Evolutionary conservation across 176 grass and related monocot species (phyloP).

Genomic region (Stipa capillata): DNA sequence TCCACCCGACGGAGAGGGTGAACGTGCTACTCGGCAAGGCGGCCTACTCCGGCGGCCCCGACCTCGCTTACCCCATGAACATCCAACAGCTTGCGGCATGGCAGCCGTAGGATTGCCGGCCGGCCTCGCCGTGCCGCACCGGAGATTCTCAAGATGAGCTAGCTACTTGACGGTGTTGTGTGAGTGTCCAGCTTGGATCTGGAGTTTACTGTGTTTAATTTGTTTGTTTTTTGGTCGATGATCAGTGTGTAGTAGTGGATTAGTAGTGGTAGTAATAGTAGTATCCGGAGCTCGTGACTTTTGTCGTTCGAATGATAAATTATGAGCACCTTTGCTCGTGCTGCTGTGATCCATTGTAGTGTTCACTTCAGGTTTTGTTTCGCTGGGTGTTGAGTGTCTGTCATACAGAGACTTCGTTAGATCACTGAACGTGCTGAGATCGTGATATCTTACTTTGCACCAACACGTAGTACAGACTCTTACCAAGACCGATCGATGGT

Average conservation of each 20-base stretch:
- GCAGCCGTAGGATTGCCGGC: constrained; percentile 18
- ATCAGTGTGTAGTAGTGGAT: background rate
- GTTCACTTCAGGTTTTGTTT: background rate
- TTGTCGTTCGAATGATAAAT: background rate
- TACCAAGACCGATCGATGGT: background rate
- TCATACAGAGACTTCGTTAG: too few relatives aligned
- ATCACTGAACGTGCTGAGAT: too few relatives aligned
- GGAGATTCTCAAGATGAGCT: background rate
- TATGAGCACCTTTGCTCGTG: background rate
- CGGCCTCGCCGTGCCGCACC: background rate
- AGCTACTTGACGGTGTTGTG: background rate
- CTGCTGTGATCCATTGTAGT: background rate
- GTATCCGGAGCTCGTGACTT: too few relatives aligned
- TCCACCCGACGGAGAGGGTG: constrained; percentile 85
- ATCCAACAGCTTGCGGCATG: constrained; percentile 66
- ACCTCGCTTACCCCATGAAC: constrained; percentile 68
- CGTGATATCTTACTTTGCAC: too few relatives aligned
- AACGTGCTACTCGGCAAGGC: constrained; percentile 67
- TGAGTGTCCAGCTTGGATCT: background rate
- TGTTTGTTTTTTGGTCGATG: background rate
- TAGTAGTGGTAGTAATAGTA: background rate
- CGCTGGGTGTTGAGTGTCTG: background rate
- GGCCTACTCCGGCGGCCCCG: constrained; percentile 49
- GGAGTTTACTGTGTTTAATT: background rate
- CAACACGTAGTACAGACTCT: background rate